phyloP scores from a whole-genome alignment of 208 protist genomes.

The Porcisia deanei region DNA sequence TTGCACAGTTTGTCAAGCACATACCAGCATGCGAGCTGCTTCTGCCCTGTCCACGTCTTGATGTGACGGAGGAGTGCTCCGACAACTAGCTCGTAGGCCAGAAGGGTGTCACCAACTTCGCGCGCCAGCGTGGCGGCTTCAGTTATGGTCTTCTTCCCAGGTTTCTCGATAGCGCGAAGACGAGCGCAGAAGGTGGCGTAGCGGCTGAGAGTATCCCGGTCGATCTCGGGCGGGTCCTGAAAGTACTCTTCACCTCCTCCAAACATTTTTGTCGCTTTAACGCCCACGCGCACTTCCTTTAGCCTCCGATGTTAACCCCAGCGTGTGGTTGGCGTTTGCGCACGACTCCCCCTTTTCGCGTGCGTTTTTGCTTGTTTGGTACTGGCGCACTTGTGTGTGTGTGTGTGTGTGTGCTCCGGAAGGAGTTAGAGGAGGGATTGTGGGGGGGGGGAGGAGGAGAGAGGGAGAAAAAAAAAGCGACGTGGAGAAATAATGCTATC shows the following conservation, averaged over 20 bases:
- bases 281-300: background rate
- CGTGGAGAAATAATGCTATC: background rate
- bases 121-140: slow-evolving; percentile 57
- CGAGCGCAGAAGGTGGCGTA: slow-evolving; percentile 79
- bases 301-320: background rate
- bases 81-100: slow-evolving; percentile 83
- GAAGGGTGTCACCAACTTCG: slow-evolving; percentile 70
- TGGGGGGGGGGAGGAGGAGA: background rate
- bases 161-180: slow-evolving; percentile 74
- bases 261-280: slow-evolving; percentile 53
- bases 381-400: background rate
- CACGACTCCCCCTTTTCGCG: background rate
- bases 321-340: background rate
- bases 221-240: slow-evolving; percentile 74
- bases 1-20: slow-evolving; percentile 92
- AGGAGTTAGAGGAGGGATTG: background rate
- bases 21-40: slow-evolving; percentile 91
- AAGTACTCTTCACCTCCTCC: slow-evolving; percentile 93
- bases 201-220: slow-evolving; percentile 73
- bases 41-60: slow-evolving; percentile 82
- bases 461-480: background rate
- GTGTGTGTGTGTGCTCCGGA: background rate
- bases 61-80: slow-evolving; percentile 88
- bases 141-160: slow-evolving; percentile 72
- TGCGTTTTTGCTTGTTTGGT: background rate